Conservation (phyloP, 2,329 filamentous ascomycete species). For the Hortaea sp. region DNA sequence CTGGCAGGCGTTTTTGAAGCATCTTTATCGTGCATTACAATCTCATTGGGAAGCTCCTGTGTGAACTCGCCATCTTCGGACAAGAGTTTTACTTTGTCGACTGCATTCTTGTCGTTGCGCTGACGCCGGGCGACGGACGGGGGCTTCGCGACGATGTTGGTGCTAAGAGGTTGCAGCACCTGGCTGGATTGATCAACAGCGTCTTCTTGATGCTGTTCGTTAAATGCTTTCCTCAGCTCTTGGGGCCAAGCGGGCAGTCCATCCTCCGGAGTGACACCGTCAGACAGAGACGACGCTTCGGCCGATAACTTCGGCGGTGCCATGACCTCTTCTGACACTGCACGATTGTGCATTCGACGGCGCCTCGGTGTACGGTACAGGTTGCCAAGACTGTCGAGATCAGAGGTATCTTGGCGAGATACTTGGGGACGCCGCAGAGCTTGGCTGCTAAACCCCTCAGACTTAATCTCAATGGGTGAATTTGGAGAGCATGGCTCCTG, state of each 20-base stretch:
- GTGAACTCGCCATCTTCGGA: slow-evolving; percentile 20
- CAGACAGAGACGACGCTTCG: slow-evolving; percentile 16
- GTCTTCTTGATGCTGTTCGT: background rate
- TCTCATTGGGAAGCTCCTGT: background rate
- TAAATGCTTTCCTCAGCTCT: background rate
- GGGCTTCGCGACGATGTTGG: slow-evolving; percentile 10
- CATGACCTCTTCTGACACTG: slow-evolving; percentile 12
- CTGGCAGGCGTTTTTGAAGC: background rate
- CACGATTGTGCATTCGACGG: slow-evolving; percentile 8
- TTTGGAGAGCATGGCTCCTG: slow-evolving; percentile 15
- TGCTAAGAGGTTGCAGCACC: slow-evolving; percentile 10
- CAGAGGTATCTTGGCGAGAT: slow-evolving; percentile 31
- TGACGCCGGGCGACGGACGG: slow-evolving; percentile 4
- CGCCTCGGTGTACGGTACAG: slow-evolving; percentile 25
- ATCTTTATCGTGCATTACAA: background rate
- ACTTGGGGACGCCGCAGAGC: slow-evolving; percentile 11
- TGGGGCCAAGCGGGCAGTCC: background rate
- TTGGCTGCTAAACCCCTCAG: slow-evolving; percentile 30
- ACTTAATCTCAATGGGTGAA: slow-evolving; percentile 27
- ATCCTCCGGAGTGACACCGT: slow-evolving; percentile 5
- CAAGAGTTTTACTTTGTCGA: slow-evolving; percentile 13
- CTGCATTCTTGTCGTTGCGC: slow-evolving; percentile 7
- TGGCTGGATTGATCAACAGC: background rate
- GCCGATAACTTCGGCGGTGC: slow-evolving; percentile 5
- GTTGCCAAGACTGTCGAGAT: slow-evolving; percentile 30